phyloP scores from a whole-genome alignment of 78 protist species.

The Thecamonas trahens region DNA sequence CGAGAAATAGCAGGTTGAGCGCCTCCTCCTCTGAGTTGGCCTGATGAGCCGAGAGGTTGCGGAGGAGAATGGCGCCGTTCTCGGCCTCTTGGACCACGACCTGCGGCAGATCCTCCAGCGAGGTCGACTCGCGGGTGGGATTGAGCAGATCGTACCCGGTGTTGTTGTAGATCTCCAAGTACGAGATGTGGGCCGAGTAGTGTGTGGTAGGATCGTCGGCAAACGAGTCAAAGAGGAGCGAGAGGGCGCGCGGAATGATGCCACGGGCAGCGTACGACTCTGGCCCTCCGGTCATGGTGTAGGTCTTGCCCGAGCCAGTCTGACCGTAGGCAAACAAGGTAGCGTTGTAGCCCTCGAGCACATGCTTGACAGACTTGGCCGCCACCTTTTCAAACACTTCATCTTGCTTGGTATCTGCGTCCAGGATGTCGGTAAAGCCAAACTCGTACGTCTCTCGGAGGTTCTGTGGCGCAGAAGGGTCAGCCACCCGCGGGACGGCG shows the following conservation, averaged over 20 bases:
- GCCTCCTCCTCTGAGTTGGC: slow-evolving; percentile 28
- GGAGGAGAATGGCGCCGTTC: slow-evolving; percentile 7
- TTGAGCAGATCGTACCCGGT: slow-evolving; percentile 57
- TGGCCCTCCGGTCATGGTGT: slow-evolving; percentile 52
- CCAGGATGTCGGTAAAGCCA: slow-evolving; percentile 25
- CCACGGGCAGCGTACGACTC: slow-evolving; percentile 53
- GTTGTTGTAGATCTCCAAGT: slow-evolving; percentile 71
- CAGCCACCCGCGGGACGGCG: too few species aligned
- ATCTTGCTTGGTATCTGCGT: slow-evolving; percentile 22
- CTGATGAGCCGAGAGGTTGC: slow-evolving; percentile 10
- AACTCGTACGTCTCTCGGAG: slow-evolving; percentile 18
- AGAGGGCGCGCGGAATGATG: slow-evolving; percentile 55
- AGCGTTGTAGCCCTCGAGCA: slow-evolving; percentile 43
- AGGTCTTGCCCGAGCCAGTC: slow-evolving; percentile 70
- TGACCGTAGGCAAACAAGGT: slow-evolving; percentile 50
- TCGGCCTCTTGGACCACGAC: slow-evolving; percentile 28
- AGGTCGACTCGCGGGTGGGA: slow-evolving; percentile 19
- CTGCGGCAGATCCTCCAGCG: slow-evolving; percentile 40
- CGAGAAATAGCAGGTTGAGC: slow-evolving; percentile 47
- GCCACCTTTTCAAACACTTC: slow-evolving; percentile 23
- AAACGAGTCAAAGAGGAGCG: slow-evolving; percentile 18
- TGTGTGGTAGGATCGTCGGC: background rate
- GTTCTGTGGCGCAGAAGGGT: too few species aligned
- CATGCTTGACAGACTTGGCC: background rate
- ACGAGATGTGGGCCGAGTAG: slow-evolving; percentile 37